Conservation (phyloP, 2,329 filamentous ascomycete genomes). For the Arthrobotrys megalospora region DNA sequence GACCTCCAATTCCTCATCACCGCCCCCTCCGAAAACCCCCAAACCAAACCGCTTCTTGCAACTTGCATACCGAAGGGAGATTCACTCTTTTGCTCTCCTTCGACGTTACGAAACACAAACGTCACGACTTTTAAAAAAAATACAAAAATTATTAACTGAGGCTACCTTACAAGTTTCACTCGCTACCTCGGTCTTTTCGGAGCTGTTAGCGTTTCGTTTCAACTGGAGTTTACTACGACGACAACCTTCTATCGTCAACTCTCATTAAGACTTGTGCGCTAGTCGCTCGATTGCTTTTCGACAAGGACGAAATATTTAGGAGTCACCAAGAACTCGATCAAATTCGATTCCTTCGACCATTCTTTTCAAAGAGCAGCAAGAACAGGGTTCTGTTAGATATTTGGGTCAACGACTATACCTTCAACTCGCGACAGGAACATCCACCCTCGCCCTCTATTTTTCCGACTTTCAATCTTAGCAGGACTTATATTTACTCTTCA, state of each 20-base stretch:
- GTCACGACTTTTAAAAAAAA: slow-evolving; percentile 42
- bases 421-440: slow-evolving; percentile 17
- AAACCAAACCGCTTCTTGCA: slow-evolving; percentile 17
- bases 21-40: background rate
- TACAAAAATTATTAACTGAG: slow-evolving; percentile 1
- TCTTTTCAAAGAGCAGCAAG: slow-evolving; percentile 20
- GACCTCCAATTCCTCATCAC: slow-evolving; percentile 43
- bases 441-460: slow-evolving; percentile 10
- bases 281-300: slow-evolving; percentile 46
- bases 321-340: slow-evolving; percentile 22
- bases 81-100: slow-evolving; percentile 61
- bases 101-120: slow-evolving; percentile 49
- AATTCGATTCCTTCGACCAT: slow-evolving; percentile 39
- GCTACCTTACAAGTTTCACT: slow-evolving; percentile 14
- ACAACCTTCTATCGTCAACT: slow-evolving; percentile 24
- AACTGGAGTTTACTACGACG: slow-evolving; percentile 24
- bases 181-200: slow-evolving; percentile 16
- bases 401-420: slow-evolving; percentile 29
- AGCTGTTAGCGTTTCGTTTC: slow-evolving; percentile 48
- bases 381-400: slow-evolving; percentile 44
- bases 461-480: slow-evolving; percentile 19
- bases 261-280: slow-evolving; percentile 41
- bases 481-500: slow-evolving; percentile 25
- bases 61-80: slow-evolving; percentile 54
- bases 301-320: slow-evolving; percentile 37